phyloP scores from a whole-genome alignment of 2,329 filamentous ascomycete genomes.

The Alternaria sp. region DNA sequence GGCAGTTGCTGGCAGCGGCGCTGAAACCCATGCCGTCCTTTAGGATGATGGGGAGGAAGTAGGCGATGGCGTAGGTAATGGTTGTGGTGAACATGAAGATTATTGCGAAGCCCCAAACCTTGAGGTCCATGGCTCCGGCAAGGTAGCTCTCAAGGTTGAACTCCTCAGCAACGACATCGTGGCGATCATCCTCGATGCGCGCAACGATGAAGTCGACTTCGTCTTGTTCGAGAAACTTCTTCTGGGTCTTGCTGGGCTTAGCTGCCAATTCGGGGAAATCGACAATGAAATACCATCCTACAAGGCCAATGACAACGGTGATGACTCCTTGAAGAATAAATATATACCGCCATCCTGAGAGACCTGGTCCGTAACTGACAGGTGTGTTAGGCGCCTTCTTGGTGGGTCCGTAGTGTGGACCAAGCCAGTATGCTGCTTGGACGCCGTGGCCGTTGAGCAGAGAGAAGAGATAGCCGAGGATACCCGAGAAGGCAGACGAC shows the following conservation, averaged over 20 bases:
- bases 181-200: conserved; percentile 39
- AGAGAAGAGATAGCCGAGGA: conserved; percentile 50
- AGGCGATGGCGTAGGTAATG: conserved; percentile 43
- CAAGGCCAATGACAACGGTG: conserved; percentile 31
- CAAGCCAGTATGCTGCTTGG: conserved; percentile 37
- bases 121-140: conserved; percentile 29
- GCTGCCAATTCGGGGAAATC: conserved; percentile 41
- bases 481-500: conserved; percentile 38
- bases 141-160: conserved; percentile 37
- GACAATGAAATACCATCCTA: conserved; percentile 38
- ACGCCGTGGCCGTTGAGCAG: conserved; percentile 59
- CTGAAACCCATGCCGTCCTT: conserved; percentile 44
- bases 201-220: conserved; percentile 42
- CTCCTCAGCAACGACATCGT: conserved; percentile 41
- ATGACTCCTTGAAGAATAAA: conserved; percentile 38
- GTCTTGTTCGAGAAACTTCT: conserved; percentile 39
- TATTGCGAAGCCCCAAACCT: conserved; percentile 35
- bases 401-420: conserved; percentile 45
- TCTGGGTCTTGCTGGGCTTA: conserved; percentile 29
- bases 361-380: conserved; percentile 43
- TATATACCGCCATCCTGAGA: conserved; percentile 42
- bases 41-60: conserved; percentile 44
- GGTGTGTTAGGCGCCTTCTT: conserved; percentile 34
- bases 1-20: conserved; percentile 35
- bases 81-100: conserved; percentile 40